A percentile compares a stretch with the other conserved stretches of the same genome.
These are phyloP conservation scores for Penicillium steckii DNA, from an alignment of 495 filamentous ascomycete species.

Conservation along the genomic window DNA sequence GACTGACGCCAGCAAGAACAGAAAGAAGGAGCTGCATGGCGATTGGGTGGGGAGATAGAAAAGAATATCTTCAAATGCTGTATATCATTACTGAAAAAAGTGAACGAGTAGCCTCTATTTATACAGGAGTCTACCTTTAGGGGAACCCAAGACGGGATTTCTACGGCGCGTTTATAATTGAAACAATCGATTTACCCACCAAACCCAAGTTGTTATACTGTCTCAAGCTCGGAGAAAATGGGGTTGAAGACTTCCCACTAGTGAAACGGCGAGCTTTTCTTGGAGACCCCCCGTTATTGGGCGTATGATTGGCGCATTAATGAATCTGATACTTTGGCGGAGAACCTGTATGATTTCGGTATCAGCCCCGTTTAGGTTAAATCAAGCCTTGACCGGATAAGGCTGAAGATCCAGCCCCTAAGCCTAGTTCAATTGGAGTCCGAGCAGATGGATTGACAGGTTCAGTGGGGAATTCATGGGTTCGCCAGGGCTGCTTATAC, in stretches of 20 bases:
- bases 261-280: slow-evolving; percentile 4
- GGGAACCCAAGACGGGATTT: no score
- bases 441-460: not conserved
- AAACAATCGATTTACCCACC: not conserved
- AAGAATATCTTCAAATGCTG: not conserved
- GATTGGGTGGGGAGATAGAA: not conserved
- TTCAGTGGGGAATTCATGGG: not conserved
- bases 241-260: not conserved
- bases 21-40: slow-evolving; percentile 8
- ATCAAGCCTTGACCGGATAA: not conserved
- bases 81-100: not conserved
- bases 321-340: not conserved
- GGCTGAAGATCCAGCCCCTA: not conserved
- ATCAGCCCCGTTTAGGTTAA: not conserved
- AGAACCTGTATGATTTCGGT: not conserved
- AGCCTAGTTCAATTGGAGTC: not conserved
- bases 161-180: not conserved
- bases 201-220: not conserved
- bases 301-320: slow-evolving; percentile 15
- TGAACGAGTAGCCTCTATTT: not conserved
- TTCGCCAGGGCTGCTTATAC: no score
- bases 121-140: not conserved
- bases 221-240: slow-evolving; percentile 10
- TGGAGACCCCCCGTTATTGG: not conserved
- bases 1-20: slow-evolving; percentile 4